Percentiles rank a stretch among this genome's conserved stretches.
phyloP scores from a whole-genome alignment of 768 basidiomycete genomes.

The Panaeolus papilionaceus region DNA sequence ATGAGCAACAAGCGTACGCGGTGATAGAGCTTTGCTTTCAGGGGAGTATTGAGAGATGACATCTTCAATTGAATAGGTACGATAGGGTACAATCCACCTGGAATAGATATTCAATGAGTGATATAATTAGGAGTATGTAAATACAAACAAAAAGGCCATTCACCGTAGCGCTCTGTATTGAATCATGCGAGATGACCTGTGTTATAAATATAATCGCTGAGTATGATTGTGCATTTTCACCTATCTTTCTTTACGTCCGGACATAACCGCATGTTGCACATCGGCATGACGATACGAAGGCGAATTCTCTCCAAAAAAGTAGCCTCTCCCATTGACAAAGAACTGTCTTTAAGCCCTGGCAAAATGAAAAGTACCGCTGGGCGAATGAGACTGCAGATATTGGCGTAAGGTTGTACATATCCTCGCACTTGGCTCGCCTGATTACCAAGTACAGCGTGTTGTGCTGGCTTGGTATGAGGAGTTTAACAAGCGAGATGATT shows the following conservation, averaged over 20 bases:
- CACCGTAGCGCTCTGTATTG: background rate
- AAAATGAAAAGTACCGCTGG: background rate
- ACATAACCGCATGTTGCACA: background rate
- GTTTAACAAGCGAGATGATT: background rate
- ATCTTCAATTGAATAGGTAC: background rate
- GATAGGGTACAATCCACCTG: background rate
- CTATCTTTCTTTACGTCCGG: background rate
- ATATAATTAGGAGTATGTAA: background rate
- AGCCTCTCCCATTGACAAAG: background rate
- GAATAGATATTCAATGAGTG: background rate
- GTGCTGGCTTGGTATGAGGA: background rate
- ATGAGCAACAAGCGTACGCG: background rate
- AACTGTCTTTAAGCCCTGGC: background rate
- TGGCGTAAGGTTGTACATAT: background rate
- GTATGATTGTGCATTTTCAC: background rate
- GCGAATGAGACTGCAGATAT: background rate
- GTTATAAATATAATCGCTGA: background rate
- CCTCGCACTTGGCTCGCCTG: background rate
- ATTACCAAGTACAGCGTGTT: background rate
- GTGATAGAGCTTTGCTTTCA: background rate
- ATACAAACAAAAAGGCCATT: background rate
- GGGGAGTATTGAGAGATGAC: background rate
- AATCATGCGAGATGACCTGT: constrained; percentile 5
- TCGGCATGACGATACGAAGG: background rate
- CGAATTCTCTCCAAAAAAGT: background rate